Percentiles rank a stretch among this genome's conserved stretches.
These are phyloP conservation scores for Mycena haematopus DNA, from an alignment of 768 basidiomycete genomes.

Conservation along the genomic window DNA sequence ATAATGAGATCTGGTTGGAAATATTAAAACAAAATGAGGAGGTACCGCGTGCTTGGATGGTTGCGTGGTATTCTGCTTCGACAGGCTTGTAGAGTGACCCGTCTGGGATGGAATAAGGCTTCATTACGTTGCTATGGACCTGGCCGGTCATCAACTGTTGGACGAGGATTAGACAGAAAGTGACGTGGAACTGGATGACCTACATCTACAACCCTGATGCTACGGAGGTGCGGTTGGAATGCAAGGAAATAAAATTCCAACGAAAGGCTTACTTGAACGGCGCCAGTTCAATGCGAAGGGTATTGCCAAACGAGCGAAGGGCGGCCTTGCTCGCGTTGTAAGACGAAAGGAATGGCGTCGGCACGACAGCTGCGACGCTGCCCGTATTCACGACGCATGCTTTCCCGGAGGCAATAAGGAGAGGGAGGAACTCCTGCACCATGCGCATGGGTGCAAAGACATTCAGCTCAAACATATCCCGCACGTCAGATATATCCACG, in stretches of 20 bases:
- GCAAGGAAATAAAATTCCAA: not conserved
- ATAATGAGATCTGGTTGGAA: not conserved
- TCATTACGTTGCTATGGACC: not conserved
- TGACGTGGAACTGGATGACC: not conserved
- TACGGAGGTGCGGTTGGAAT: not conserved
- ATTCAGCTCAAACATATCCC: not conserved
- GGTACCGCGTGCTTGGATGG: not conserved
- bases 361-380: conserved; percentile 32
- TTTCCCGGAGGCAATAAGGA: conserved; percentile 2
- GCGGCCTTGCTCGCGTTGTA: conserved; percentile 41
- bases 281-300: conserved; percentile 38
- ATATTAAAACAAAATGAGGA: no score
- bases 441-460: conserved; percentile 9
- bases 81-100: conserved; percentile 1
- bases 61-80: not conserved
- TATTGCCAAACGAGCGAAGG: conserved; percentile 35
- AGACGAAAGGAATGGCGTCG: conserved; percentile 34
- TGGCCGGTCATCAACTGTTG: conserved; percentile 1
- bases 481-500: conserved; percentile 4
- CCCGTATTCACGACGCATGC: conserved; percentile 1
- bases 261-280: conserved; percentile 34
- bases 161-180: not conserved
- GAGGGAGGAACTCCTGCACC: conserved; percentile 5
- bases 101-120: not conserved
- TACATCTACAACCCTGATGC: not conserved